Percentiles rank a stretch among this genome's conserved stretches.
These are phyloP conservation scores for Francoa sonchifolia DNA, from an alignment of 441 rosid genomes.

Conservation along the genomic window DNA sequence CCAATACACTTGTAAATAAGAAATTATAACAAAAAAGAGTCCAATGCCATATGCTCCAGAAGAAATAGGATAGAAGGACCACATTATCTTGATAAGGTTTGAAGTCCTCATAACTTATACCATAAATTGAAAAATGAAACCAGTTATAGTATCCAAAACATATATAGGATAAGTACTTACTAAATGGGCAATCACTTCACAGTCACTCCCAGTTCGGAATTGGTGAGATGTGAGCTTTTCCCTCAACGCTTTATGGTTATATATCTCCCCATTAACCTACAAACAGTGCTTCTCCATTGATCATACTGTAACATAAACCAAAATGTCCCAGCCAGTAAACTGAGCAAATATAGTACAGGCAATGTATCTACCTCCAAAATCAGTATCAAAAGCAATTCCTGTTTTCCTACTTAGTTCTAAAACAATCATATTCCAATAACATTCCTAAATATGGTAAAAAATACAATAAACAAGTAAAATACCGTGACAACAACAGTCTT, in stretches of 20 bases:
- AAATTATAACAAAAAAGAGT: not conserved
- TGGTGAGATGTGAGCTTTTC: constrained; percentile 52
- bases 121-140: not conserved
- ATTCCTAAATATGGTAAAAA: not conserved
- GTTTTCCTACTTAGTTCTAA: not conserved
- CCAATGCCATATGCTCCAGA: not conserved
- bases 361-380: too few species aligned
- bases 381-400: not conserved
- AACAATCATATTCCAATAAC: not conserved
- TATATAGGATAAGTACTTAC: constrained; percentile 35
- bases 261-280: constrained; percentile 96
- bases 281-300: not conserved
- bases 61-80: not conserved
- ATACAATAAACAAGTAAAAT: constrained; percentile 6
- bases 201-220: constrained; percentile 91
- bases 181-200: constrained; percentile 97
- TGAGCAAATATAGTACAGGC: too few species aligned
- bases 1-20: too few species aligned
- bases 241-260: constrained; percentile 65
- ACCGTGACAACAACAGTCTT: constrained; percentile 87
- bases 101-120: too few species aligned
- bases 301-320: not conserved
- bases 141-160: not conserved
- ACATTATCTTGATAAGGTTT: too few species aligned
- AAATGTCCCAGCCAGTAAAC: not conserved